These are phyloP conservation scores for Athelia sp. DNA, from an alignment of 1,284 basidiomycete genomes.

Conservation along the genomic window DNA sequence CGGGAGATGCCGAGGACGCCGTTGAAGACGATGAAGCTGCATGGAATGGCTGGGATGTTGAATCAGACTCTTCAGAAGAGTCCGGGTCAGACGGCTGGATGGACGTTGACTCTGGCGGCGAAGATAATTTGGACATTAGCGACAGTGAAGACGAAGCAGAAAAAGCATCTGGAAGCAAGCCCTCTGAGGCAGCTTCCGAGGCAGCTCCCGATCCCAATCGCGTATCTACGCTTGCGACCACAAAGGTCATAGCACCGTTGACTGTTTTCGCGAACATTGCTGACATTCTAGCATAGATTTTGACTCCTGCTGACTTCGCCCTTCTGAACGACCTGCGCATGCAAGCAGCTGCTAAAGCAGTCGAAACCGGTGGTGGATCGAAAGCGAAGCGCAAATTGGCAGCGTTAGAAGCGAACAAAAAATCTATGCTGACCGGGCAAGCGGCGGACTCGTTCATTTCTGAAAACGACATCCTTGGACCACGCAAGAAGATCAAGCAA, in stretches of 20 bases:
- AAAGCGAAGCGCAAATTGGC: conserved; percentile 87
- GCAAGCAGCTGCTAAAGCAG: conserved; percentile 72
- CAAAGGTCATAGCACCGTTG: conserved; percentile 62
- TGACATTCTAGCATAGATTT: conserved; percentile 54
- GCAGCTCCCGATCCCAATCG: conserved; percentile 26
- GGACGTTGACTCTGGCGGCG: conserved; percentile 73
- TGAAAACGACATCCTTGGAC: conserved; percentile 91
- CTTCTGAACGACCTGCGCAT: conserved; percentile 88
- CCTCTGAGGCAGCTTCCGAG: conserved; percentile 19
- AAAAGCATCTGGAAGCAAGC: conserved; percentile 28
- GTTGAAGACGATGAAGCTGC: conserved; percentile 68
- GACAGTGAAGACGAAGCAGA: conserved; percentile 80
- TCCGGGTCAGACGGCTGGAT: conserved; percentile 79
- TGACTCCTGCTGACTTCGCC: conserved; percentile 97
- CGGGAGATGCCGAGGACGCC: conserved; percentile 57
- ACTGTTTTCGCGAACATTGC: not conserved
- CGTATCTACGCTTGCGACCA: conserved; percentile 67
- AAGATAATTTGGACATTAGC: conserved; percentile 70
- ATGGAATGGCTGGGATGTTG: conserved; percentile 92
- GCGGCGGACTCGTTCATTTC: conserved; percentile 70
- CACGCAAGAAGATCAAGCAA: conserved; percentile 90
- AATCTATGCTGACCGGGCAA: conserved; percentile 38
- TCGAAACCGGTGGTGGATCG: conserved; percentile 68
- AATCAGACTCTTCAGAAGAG: conserved; percentile 63
- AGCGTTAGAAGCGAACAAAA: conserved; percentile 66